Base-by-base conservation (phyloP, 139 green algal genomes). In the Chlorella sp. region DNA sequence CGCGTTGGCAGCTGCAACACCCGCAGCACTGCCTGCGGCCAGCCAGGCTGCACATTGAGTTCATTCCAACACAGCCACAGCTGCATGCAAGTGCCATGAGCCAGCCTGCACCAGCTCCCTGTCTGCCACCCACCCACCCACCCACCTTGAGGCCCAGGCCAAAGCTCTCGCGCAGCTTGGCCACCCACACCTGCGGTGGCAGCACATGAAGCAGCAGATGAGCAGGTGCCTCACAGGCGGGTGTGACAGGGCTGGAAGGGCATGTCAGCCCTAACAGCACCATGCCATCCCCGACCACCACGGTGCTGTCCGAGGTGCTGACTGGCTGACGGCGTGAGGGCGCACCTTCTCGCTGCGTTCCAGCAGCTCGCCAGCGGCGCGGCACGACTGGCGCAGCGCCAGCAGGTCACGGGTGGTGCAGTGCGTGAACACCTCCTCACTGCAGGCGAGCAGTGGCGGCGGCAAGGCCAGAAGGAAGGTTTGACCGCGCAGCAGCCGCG, bases 391-490 rank as follows among this genome's bases (percentile, higher is more conserved):
- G 20, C 51, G 69, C 68, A 85, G 68, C n/a, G 51, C 51, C 81
- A 85, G 81, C 68, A 85, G 69, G 51, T 76, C 69, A 14, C 28
- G 16, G 2, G 70, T 48, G 38, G 20, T 44, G 68, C 81, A 85
- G 34, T 85, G 81, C 36, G 65, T 38, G 54, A 65, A 64, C 48
- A 85, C 81, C 51, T 85, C 81, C 38, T 85, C 81, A n/a, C 64
- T 40, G 43, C 46, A 8, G 44, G 38, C 14, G 26, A 46, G 30
- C 16, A 34, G 34, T 0, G 34, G 0, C 28, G 24, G 73, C 43
- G 44, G 22, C 13, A 60, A 11, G 46, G 38, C 2, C 24, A 70
- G 64, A 24, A 65, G 56, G 22, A 20, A 20, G 22, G 56, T 65
- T 20, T 24, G 22, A 65, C 44, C 30, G n/a, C n/a, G n/a, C n/a